Evolutionary conservation across 2,329 filamentous ascomycete genomes (phyloP).

Genomic region (Cordyceps javanica): DNA sequence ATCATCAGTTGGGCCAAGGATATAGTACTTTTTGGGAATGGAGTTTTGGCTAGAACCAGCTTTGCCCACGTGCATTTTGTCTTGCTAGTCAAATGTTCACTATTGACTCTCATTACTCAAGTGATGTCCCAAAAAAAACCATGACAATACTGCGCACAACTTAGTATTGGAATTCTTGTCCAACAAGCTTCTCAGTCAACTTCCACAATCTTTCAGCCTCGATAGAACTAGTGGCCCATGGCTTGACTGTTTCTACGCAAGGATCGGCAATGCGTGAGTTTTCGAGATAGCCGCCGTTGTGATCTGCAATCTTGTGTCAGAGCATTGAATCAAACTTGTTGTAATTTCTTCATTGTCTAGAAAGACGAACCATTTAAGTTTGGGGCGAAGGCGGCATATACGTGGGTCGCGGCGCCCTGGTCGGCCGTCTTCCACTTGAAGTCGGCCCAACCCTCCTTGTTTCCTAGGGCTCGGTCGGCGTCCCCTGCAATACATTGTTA

Average conservation of each 20-base stretch:
- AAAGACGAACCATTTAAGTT: slow-evolving; percentile 20
- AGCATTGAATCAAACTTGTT: no score
- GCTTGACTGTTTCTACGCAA: slow-evolving; percentile 22
- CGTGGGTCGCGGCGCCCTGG: slow-evolving; percentile 28
- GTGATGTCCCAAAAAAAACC: no score
- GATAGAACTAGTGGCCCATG: slow-evolving; percentile 25
- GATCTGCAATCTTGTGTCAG: slow-evolving; percentile 16
- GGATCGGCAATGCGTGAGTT: slow-evolving; percentile 28
- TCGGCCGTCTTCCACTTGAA: slow-evolving; percentile 19
- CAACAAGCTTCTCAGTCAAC: slow-evolving; percentile 40
- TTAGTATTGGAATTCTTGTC: slow-evolving; percentile 31
- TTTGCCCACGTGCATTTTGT: no score
- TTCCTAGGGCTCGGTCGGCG: slow-evolving; percentile 19
- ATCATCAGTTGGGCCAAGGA: not conserved
- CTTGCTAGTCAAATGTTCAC: no score
- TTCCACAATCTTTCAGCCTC: slow-evolving; percentile 40
- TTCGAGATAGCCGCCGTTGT: slow-evolving; percentile 27
- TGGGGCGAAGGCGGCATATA: slow-evolving; percentile 33
- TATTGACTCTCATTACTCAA: no score
- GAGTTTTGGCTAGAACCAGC: not conserved
- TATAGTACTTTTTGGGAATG: not conserved
- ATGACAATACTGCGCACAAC: no score
- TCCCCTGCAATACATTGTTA: slow-evolving; percentile 6
- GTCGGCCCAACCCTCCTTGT: slow-evolving; percentile 19
- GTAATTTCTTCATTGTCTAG: no score